Evolutionary conservation across 768 basidiomycete species (phyloP).

Genomic region (Amanita inopinata): DNA sequence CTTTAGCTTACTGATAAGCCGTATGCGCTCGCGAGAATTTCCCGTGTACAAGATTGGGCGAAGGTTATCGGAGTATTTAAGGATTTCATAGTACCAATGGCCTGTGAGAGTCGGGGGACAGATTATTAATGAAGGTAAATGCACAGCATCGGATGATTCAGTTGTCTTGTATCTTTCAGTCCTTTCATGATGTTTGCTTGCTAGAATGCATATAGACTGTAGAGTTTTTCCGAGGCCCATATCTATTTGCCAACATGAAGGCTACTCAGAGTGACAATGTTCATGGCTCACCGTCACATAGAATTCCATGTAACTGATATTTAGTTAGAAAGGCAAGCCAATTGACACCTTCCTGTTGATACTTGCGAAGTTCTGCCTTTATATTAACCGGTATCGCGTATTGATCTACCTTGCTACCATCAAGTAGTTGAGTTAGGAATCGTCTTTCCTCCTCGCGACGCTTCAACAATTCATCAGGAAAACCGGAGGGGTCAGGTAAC

Average conservation of each 20-base stretch:
- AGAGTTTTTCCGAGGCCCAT: constrained; percentile 99
- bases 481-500: constrained; percentile 91
- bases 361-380: constrained; percentile 91
- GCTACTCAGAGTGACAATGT: not conserved
- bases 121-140: constrained; percentile 88
- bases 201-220: constrained; percentile 94
- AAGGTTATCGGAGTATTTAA: constrained; percentile 83
- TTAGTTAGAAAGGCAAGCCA: constrained; percentile 98
- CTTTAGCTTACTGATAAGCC: constrained; percentile 52
- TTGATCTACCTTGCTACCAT: constrained; percentile 89
- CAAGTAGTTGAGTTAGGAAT: constrained; percentile 88
- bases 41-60: constrained; percentile 85
- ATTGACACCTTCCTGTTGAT: constrained; percentile 97
- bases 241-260: constrained; percentile 36
- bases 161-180: constrained; percentile 56
- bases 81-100: constrained; percentile 98
- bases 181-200: constrained; percentile 89
- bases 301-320: constrained; percentile 94
- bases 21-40: constrained; percentile 69
- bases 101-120: constrained; percentile 97
- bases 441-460: constrained; percentile 82
- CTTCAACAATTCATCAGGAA: constrained; percentile 79
- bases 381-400: constrained; percentile 81
- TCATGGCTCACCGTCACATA: constrained; percentile 77
- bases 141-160: constrained; percentile 64